These are phyloP conservation scores for Drechslerella dactyloides DNA, from an alignment of 2,329 filamentous ascomycete genomes.

Conservation along the genomic window DNA sequence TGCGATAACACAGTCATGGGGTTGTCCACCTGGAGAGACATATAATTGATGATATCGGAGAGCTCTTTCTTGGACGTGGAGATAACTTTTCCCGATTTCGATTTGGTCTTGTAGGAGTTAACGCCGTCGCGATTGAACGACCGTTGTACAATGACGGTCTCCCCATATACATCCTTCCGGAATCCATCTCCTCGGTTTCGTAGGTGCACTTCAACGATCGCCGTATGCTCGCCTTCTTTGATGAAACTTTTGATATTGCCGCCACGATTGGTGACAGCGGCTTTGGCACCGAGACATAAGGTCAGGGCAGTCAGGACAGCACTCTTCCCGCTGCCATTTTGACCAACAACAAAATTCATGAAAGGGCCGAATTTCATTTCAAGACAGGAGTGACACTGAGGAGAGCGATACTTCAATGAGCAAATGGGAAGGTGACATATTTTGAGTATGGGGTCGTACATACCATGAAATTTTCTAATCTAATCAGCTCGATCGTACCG, in stretches of 20 bases:
- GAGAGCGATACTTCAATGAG: background rate
- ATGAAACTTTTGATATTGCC: slow-evolving; percentile 88
- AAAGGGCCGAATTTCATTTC: slow-evolving; percentile 85
- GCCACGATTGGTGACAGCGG: slow-evolving; percentile 88
- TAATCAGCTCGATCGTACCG: slow-evolving; percentile 35
- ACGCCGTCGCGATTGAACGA: slow-evolving; percentile 77
- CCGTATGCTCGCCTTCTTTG: slow-evolving; percentile 81
- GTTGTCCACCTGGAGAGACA: slow-evolving; percentile 92
- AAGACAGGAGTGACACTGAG: slow-evolving; percentile 78
- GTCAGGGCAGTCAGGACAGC: slow-evolving; percentile 92
- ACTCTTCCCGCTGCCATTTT: slow-evolving; percentile 97
- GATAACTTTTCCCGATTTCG: slow-evolving; percentile 70
- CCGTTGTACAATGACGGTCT: slow-evolving; percentile 87
- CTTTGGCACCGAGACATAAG: slow-evolving; percentile 92
- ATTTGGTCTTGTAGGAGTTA: slow-evolving; percentile 88
- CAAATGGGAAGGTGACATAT: background rate
- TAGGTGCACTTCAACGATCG: slow-evolving; percentile 78
- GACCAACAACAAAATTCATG: slow-evolving; percentile 97
- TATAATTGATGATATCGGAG: slow-evolving; percentile 92
- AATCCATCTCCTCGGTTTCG: slow-evolving; percentile 93
- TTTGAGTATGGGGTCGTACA: background rate
- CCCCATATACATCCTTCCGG: slow-evolving; percentile 79
- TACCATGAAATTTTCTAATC: slow-evolving; percentile 49
- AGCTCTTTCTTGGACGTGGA: slow-evolving; percentile 85
- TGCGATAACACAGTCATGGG: slow-evolving; percentile 95